A percentile compares a stretch with the other conserved stretches of the same genome.
Conservation (phyloP, 169 alveolate species). For the Plasmodium inui region DNA sequence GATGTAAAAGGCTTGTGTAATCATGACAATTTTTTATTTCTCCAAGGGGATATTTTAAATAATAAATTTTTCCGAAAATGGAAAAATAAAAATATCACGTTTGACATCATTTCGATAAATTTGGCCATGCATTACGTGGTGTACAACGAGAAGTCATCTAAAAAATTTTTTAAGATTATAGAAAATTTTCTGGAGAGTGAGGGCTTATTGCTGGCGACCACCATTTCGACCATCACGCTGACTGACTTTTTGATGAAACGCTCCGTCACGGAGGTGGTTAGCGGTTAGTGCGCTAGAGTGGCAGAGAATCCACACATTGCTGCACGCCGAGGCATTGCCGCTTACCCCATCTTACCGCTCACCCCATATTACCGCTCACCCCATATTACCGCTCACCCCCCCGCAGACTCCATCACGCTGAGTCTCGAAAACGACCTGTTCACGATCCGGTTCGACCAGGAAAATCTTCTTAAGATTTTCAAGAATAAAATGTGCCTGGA, state of each 20-base stretch:
- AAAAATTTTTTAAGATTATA: constrained; percentile 88
- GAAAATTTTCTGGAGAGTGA: constrained; percentile 66
- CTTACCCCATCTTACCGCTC: background rate
- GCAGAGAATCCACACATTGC: background rate
- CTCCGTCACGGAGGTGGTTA: constrained; percentile 8
- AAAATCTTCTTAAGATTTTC: constrained; percentile 44
- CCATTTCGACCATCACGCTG: constrained; percentile 61
- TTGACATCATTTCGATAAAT: constrained; percentile 89
- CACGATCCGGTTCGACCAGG: constrained; percentile 62
- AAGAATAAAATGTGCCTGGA: constrained; percentile 47
- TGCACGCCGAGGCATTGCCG: background rate
- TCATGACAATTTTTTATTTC: constrained; percentile 43
- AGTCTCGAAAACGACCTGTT: constrained; percentile 54
- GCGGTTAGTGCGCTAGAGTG: background rate
- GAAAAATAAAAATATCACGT: constrained; percentile 74
- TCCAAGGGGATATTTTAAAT: constrained; percentile 74
- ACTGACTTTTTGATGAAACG: constrained; percentile 66
- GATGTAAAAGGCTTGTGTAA: constrained; percentile 68
- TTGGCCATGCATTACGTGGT: constrained; percentile 94
- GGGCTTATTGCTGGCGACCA: constrained; percentile 50
- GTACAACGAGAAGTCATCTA: constrained; percentile 89
- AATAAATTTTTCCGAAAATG: constrained; percentile 70
- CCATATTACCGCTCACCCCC: background rate
- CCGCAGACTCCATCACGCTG: constrained; percentile 31
- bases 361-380: background rate